Conservation (phyloP, 345 rosid species). For the Populus euphratica region DNA sequence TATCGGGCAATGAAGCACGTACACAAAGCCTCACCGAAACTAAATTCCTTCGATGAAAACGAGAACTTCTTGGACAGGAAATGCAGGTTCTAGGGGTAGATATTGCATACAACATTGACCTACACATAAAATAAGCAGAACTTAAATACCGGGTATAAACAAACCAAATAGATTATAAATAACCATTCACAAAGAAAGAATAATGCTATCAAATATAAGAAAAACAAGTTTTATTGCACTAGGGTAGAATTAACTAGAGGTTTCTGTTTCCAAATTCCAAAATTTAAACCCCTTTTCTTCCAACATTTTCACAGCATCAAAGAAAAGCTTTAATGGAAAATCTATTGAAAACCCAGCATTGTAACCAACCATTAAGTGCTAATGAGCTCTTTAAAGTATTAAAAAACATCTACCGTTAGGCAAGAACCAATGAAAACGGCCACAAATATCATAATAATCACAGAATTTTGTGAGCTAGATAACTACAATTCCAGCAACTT, state of each 20-base stretch:
- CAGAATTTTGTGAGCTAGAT: neutral
- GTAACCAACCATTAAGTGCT: too few species aligned
- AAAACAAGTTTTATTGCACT: neutral
- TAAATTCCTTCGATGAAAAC: slow-evolving; percentile 25
- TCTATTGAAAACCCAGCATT: neutral
- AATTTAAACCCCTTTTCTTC: neutral
- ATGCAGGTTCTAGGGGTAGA: slow-evolving; percentile 46
- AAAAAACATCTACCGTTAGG: neutral
- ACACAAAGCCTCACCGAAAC: slow-evolving; percentile 36
- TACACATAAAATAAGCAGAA: slow-evolving; percentile 13
- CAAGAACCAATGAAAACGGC: neutral
- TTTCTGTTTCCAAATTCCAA: neutral
- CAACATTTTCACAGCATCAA: neutral
- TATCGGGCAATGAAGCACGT: slow-evolving; percentile 41
- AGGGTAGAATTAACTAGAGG: neutral
- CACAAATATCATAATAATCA: neutral
- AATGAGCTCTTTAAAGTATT: neutral
- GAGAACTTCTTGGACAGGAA: slow-evolving; percentile 29
- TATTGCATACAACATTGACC: slow-evolving; percentile 65
- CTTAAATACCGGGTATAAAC: neutral
- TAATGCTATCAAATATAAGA: neutral
- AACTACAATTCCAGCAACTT: neutral
- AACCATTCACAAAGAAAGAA: neutral
- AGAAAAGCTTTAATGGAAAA: neutral
- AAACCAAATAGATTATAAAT: neutral